Evolutionary conservation across 495 filamentous ascomycete genomes (phyloP), one percentile per base, ranked within the genome.

Genomic region (Bacidia rubella): DNA sequence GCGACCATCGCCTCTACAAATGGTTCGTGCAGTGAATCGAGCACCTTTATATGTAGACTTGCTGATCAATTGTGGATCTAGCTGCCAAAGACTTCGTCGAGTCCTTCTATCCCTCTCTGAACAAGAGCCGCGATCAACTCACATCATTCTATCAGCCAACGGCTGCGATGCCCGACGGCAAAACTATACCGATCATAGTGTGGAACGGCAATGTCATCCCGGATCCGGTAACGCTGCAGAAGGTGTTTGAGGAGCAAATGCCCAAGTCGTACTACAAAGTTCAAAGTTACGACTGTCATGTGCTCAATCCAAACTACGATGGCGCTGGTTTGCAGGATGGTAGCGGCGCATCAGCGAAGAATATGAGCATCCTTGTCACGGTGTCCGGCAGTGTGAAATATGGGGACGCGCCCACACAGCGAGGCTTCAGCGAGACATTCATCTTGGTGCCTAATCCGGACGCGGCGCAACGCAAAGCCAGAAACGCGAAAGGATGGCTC

Each of bases 381-480:
- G 80, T 87, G 23, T 81, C 72, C 53, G 87, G 87, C 2, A 74
- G 65, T 41, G 78, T 90, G 38, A 73, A 73, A 52, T 82, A 81
- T 54, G 78, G 75, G 1, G 74, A 79, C 29, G 66, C 62, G 17
- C 74, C 70, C 17, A 70, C 73, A 11, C 74, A 76, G 62, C 74
- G 75, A 51, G 75, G 71, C 5, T 92, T 93, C 65, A 82, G 77
- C 48, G 87, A 94, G 60, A 79, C 70, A 5, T 80, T 90, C 56
- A 73, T 89, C 1, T 66, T 94, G 40, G 82, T 90, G 25, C 87
- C 87, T 20, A 89, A 90, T 60, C 75, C 75, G 57, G 75, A 81
- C 20, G 66, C 72, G 12, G 69, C 74, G 17, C 68, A 66, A 24
- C 66, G 70, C 52, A 72, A 70, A 44, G 65, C 62, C 51, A 61